Evolutionary conservation across 352 stramenopile species (phyloP).

Genomic region (Globisporangium viniferum): DNA sequence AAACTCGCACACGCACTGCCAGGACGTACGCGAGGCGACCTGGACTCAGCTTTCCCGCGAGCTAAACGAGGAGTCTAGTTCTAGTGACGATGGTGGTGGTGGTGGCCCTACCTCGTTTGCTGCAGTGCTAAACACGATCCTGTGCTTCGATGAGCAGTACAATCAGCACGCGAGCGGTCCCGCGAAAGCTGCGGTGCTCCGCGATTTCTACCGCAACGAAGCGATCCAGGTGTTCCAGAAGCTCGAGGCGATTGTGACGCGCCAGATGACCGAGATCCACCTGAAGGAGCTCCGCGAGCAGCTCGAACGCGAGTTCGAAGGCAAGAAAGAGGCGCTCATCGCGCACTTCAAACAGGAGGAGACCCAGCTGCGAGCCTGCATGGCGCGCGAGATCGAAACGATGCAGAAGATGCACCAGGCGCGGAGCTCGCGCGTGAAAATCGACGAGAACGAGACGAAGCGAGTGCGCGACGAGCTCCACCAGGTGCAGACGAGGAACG

Average conservation of each 20-base stretch:
- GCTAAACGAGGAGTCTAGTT: slow-evolving; percentile 4
- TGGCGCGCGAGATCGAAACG: slow-evolving; percentile 61
- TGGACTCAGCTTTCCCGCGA: slow-evolving; percentile 37
- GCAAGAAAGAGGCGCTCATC: slow-evolving; percentile 57
- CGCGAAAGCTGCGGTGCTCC: slow-evolving; percentile 47
- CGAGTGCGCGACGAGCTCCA: slow-evolving; percentile 46
- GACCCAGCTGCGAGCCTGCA: slow-evolving; percentile 46
- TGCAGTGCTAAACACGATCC: slow-evolving; percentile 42
- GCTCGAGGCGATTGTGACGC: slow-evolving; percentile 48
- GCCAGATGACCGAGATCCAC: slow-evolving; percentile 52
- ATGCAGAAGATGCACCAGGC: slow-evolving; percentile 68
- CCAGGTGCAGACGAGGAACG: slow-evolving; percentile 31
- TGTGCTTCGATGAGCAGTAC: slow-evolving; percentile 53
- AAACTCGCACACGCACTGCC: slow-evolving; percentile 53
- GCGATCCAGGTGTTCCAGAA: slow-evolving; percentile 49
- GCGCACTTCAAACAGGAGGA: slow-evolving; percentile 70
- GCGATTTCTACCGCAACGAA: slow-evolving; percentile 55
- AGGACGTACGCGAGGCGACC: slow-evolving; percentile 31
- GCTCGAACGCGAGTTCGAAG: slow-evolving; percentile 56
- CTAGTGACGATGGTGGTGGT: slow-evolving; percentile 1
- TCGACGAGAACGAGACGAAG: slow-evolving; percentile 59
- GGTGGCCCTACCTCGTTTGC: slow-evolving; percentile 25
- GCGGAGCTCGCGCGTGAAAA: slow-evolving; percentile 53
- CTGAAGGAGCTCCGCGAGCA: slow-evolving; percentile 44
- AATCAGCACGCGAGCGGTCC: slow-evolving; percentile 44